A percentile compares a stretch with the other conserved stretches of the same genome.
These are phyloP conservation scores for Fusarium torulosum DNA, from an alignment of 2,329 filamentous ascomycete genomes.

Conservation along the genomic window DNA sequence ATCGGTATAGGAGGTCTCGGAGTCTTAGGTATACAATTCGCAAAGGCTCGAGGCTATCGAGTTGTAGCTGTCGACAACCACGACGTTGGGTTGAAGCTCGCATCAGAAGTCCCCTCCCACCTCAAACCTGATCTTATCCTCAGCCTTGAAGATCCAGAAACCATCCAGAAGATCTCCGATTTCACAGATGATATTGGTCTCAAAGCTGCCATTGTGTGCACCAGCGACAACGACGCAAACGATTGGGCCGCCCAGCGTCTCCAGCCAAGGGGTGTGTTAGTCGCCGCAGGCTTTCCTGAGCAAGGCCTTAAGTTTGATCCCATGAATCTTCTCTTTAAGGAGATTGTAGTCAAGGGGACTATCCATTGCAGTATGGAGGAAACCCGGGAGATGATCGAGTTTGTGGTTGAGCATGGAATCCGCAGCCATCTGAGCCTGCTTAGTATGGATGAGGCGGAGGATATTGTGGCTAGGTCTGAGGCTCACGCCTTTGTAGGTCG, in stretches of 20 bases:
- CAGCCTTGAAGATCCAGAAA: constrained; percentile 7
- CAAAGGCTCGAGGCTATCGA: constrained; percentile 46
- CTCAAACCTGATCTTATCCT: constrained; percentile 37
- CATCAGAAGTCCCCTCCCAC: constrained; percentile 32
- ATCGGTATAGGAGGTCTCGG: constrained; percentile 47
- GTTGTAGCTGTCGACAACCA: constrained; percentile 48
- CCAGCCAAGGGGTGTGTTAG: constrained; percentile 25
- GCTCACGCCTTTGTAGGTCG: constrained; percentile 19
- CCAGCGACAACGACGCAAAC: constrained; percentile 27
- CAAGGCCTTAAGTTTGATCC: constrained; percentile 37
- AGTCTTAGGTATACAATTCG: constrained; percentile 46
- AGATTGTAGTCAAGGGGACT: constrained; percentile 33
- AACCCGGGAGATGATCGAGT: constrained; percentile 26
- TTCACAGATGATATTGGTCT: constrained; percentile 36
- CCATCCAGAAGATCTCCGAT: constrained; percentile 21
- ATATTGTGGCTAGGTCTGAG: constrained; percentile 15
- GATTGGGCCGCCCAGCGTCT: constrained; percentile 37
- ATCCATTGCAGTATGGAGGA: constrained; percentile 36
- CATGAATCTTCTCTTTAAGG: constrained; percentile 29
- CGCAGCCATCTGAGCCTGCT: constrained; percentile 31
- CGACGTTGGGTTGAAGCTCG: constrained; percentile 29
- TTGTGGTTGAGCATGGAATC: constrained; percentile 24
- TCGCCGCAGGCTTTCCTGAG: constrained; percentile 34
- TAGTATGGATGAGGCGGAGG: constrained; percentile 28
- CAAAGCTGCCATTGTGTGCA: constrained; percentile 32